Percentiles rank a stretch among this genome's conserved stretches.
These are phyloP conservation scores for Recurvomyces mirabilis DNA, from an alignment of 495 filamentous ascomycete genomes.

Conservation along the genomic window DNA sequence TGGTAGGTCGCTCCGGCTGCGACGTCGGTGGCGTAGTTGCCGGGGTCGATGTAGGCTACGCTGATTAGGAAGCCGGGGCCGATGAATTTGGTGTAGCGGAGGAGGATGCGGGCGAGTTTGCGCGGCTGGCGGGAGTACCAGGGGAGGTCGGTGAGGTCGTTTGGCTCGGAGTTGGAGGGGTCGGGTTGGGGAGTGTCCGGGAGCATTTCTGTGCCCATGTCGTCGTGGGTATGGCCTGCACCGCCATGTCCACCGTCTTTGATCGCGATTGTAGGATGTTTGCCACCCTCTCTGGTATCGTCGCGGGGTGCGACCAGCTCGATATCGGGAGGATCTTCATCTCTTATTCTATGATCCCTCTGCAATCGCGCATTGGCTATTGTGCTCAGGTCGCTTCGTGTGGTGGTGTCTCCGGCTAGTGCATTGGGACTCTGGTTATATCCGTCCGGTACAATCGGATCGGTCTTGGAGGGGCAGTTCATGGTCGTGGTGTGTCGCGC, in stretches of 20 bases:
- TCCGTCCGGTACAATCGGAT: constrained; percentile 32
- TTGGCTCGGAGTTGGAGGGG: neutral
- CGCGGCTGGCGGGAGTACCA: neutral
- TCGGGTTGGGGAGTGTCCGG: neutral
- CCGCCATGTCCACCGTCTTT: no score
- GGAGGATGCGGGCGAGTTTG: constrained; percentile 22
- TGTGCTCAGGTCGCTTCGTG: constrained; percentile 46
- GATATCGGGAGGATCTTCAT: constrained; percentile 16
- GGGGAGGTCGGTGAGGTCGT: neutral
- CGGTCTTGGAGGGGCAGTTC: constrained; percentile 47
- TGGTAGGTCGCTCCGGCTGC: constrained; percentile 40
- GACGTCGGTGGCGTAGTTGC: constrained; percentile 75
- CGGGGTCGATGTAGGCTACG: constrained; percentile 36
- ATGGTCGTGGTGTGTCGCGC: constrained; percentile 24
- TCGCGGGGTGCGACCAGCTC: no score
- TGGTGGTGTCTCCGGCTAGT: constrained; percentile 44
- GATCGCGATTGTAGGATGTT: no score
- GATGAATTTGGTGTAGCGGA: constrained; percentile 64
- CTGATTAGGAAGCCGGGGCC: constrained; percentile 80
- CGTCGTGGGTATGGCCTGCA: no score
- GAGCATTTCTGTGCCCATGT: no score
- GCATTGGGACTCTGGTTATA: constrained; percentile 48
- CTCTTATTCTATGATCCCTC: constrained; percentile 27
- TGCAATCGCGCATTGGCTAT: constrained; percentile 42
- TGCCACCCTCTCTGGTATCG: no score